phyloP scores from a whole-genome alignment of 371 early-diverging fungal genomes.

The Zopfochytrium polystomum region DNA sequence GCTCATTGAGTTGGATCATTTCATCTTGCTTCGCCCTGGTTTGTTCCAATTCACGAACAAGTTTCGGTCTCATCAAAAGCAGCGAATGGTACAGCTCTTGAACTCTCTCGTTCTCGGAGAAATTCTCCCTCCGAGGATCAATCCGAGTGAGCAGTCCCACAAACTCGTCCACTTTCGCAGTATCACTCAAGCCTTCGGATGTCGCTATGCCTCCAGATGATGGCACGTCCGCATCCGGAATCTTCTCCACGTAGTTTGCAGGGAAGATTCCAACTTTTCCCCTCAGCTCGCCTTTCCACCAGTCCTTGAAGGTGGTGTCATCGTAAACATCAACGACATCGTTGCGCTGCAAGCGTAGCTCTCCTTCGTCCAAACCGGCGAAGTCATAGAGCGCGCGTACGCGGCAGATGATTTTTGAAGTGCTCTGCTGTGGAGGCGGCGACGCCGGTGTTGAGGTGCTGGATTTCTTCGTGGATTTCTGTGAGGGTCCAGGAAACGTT shows the following conservation, averaged over 20 bases:
- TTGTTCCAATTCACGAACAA: slow-evolving; percentile 74
- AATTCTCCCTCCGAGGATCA: slow-evolving; percentile 81
- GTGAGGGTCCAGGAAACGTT: no score
- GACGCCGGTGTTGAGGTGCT: not conserved
- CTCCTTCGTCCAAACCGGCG: slow-evolving; percentile 75
- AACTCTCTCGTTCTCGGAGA: slow-evolving; percentile 82
- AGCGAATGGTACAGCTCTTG: slow-evolving; percentile 60
- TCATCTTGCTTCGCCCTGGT: slow-evolving; percentile 70
- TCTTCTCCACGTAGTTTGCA: slow-evolving; percentile 76
- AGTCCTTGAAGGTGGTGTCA: slow-evolving; percentile 75
- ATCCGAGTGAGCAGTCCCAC: slow-evolving; percentile 67
- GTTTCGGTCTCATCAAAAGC: slow-evolving; percentile 70
- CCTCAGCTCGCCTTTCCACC: slow-evolving; percentile 84
- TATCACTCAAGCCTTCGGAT: slow-evolving; percentile 54
- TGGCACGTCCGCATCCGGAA: slow-evolving; percentile 18
- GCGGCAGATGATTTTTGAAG: slow-evolving; percentile 51
- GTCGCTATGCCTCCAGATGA: slow-evolving; percentile 8
- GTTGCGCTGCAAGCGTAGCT: slow-evolving; percentile 73
- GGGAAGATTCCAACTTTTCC: slow-evolving; percentile 83
- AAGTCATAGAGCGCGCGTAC: slow-evolving; percentile 86
- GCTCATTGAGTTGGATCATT: slow-evolving; percentile 33
- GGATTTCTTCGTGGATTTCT: not conserved
- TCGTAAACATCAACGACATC: slow-evolving; percentile 80
- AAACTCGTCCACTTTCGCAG: slow-evolving; percentile 73
- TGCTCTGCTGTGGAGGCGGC: slow-evolving; percentile 18